These are phyloP conservation scores for Setaria italica DNA, from an alignment of 202 grass and related monocot species.

Conservation along the genomic window DNA sequence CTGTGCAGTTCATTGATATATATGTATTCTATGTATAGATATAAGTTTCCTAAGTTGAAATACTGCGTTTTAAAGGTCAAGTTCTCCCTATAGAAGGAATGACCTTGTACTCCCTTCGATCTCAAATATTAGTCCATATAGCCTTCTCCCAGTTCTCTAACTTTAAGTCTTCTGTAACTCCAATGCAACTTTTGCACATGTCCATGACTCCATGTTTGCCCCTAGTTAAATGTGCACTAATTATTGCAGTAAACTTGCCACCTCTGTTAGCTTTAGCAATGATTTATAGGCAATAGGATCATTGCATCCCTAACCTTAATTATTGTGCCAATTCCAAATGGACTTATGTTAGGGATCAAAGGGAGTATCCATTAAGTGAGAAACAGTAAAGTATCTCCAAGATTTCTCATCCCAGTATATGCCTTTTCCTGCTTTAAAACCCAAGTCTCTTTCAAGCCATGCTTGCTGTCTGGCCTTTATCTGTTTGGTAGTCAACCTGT, in stretches of 20 bases:
- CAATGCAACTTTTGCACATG: background rate
- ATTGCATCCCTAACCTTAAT: background rate
- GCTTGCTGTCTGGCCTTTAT: background rate
- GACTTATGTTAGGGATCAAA: background rate
- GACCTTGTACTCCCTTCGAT: background rate
- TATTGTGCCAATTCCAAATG: background rate
- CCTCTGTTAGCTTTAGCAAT: background rate
- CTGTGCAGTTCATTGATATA: slow-evolving; percentile 1
- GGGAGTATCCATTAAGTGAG: background rate
- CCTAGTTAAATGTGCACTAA: background rate
- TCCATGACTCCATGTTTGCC: background rate
- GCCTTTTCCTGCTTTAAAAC: background rate
- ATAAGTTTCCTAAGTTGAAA: background rate
- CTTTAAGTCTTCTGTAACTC: background rate
- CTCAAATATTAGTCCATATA: background rate
- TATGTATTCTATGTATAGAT: background rate
- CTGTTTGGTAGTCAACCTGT: background rate
- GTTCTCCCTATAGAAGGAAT: background rate
- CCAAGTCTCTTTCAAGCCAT: background rate
- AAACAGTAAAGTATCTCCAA: background rate
- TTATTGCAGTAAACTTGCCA: background rate
- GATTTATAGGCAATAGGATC: background rate
- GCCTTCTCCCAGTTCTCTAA: background rate
- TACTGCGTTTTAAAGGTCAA: background rate
- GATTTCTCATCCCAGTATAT: slow-evolving; percentile 4